Evolutionary conservation across 169 alveolate genomes (phyloP).

Genomic region (Amoebophrya sp.): DNA sequence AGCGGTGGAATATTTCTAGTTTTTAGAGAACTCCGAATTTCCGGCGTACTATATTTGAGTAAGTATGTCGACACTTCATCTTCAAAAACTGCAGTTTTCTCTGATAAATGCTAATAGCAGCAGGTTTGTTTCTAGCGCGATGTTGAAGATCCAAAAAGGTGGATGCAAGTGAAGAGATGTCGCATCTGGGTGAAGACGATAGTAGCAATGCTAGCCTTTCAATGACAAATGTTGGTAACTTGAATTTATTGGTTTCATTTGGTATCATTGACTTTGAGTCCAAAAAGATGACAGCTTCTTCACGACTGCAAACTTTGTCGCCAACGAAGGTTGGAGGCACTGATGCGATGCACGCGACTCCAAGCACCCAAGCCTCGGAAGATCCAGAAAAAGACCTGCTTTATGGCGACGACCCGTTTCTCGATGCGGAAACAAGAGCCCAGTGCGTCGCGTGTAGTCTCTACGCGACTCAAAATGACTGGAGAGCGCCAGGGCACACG

Average conservation of each 20-base stretch:
- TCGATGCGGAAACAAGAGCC: neutral
- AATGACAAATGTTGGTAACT: neutral
- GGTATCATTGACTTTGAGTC: too few species aligned
- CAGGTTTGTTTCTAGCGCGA: too few species aligned
- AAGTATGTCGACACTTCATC: too few species aligned
- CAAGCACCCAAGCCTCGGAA: neutral
- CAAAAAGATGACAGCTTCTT: neutral
- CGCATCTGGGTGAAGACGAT: too few species aligned
- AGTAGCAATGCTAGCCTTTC: neutral
- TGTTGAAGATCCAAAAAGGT: too few species aligned
- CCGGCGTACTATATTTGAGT: too few species aligned
- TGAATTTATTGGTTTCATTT: too few species aligned
- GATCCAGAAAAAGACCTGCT: neutral
- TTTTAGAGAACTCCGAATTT: too few species aligned
- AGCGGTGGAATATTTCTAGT: too few species aligned
- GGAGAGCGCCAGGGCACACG: neutral
- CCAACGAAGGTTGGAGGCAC: neutral
- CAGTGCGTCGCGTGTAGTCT: neutral
- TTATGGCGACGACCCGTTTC: neutral
- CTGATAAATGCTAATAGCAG: too few species aligned
- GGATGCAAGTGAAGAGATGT: too few species aligned
- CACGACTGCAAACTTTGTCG: neutral
- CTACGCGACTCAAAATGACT: neutral
- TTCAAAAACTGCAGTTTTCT: too few species aligned
- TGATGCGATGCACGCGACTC: neutral